A percentile compares a stretch with the other conserved stretches of the same genome.
Evolutionary conservation across 352 stramenopile genomes (phyloP).

Genomic region (Stramenopiles sp.): DNA sequence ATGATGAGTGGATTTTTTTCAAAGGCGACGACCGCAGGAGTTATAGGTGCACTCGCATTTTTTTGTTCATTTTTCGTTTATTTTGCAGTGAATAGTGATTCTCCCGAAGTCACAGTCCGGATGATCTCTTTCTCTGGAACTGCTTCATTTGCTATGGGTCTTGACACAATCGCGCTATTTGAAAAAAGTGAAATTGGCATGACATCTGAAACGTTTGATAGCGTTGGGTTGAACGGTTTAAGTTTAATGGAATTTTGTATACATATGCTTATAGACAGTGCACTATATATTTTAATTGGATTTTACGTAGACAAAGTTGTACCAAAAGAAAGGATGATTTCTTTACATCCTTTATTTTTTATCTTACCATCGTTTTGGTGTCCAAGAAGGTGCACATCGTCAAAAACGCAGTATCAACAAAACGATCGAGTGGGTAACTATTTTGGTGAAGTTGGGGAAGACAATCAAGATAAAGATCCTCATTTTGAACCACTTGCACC

Average conservation of each 20-base stretch:
- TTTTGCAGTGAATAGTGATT: conserved; percentile 11
- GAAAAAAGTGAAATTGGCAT: conserved; percentile 10
- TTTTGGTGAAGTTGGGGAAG: no score
- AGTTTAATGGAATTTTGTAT: no score
- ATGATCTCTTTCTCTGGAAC: conserved; percentile 10
- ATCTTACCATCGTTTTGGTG: neutral
- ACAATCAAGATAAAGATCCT: no score
- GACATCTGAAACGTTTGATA: no score
- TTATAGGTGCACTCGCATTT: conserved; percentile 14
- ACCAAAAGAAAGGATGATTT: conserved; percentile 43
- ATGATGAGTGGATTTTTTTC: conserved; percentile 13
- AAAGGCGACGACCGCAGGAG: conserved; percentile 11
- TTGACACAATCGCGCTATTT: conserved; percentile 12
- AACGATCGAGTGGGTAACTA: no score
- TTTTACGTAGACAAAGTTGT: conserved; percentile 58
- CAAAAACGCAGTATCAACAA: no score
- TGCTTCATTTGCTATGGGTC: conserved; percentile 13
- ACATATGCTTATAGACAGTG: conserved; percentile 45
- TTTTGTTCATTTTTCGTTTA: conserved; percentile 14
- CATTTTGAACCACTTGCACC: no score
- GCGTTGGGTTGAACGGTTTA: conserved; percentile 11
- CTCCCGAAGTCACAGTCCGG: conserved; percentile 7
- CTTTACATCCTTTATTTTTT: conserved; percentile 43
- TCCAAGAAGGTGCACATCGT: no score
- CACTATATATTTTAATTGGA: conserved; percentile 43